A percentile compares a stretch with the other conserved stretches of the same genome.
Conservation (phyloP, 148 eudicot species). For the Vaccinium darrowii region DNA sequence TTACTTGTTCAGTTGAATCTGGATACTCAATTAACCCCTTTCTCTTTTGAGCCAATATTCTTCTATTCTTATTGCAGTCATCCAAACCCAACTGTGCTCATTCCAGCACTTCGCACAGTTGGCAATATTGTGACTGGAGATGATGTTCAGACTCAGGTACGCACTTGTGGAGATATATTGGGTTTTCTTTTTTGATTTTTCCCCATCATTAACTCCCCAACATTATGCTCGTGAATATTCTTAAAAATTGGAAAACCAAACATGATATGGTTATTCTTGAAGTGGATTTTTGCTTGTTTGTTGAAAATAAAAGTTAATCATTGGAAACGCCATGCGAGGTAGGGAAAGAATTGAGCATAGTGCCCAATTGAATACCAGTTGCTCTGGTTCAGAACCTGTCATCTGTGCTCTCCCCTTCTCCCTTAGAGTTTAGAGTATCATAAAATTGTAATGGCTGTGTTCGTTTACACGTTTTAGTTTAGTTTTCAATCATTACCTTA, state of each 20-base stretch:
- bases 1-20: not conserved
- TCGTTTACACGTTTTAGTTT: too few relatives aligned
- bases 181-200: not conserved
- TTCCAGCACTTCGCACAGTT: slow-evolving; percentile 80
- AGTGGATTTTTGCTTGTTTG: not conserved
- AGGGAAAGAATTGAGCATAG: not conserved
- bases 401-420: not conserved
- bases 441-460: not conserved
- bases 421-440: not conserved
- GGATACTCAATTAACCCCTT: not conserved
- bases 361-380: not conserved
- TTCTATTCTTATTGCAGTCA: slow-evolving; percentile 36
- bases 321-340: not conserved
- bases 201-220: not conserved
- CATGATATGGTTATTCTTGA: not conserved
- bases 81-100: slow-evolving; percentile 73
- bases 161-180: not conserved
- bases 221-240: not conserved
- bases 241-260: not conserved
- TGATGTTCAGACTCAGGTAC: slow-evolving; percentile 81
- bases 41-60: not conserved
- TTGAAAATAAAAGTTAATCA: not conserved
- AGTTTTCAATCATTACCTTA: too few relatives aligned
- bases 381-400: not conserved
- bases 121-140: slow-evolving; percentile 89